Base-by-base conservation (phyloP, 768 basidiomycete species). In the Candolleomyces eurysporus region DNA sequence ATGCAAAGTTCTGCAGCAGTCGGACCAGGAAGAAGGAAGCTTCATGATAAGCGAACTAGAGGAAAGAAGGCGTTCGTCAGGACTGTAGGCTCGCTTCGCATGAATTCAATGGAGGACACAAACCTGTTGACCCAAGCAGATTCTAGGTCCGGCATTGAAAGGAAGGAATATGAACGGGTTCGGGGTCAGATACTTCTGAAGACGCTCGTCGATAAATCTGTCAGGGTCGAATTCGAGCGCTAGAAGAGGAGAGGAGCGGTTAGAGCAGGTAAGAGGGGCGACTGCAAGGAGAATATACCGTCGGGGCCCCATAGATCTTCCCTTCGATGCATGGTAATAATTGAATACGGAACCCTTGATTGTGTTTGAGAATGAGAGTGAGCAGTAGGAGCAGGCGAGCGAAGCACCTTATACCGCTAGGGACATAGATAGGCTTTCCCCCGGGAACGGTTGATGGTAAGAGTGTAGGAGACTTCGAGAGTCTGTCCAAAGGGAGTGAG, bases 281-380 rank as follows among this genome's bases (percentile, higher is more conserved):
- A 26, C 26, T 26, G 26, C 26, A 4, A 26, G 26, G 26, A 4
- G 2, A 26, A 26, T 26, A 26, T 60, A 85, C 86, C 87, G 65
- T 88, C 87, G 0, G 86, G 85, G 1, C 88, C 88, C 88, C 88
- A 89, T 0, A 87, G 75, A 64, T 88, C 84, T 58, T 71, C 79
- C 52, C 86, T 74, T 10, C 87, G 78, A 32, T 90, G 89, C 83
- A 88, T 86, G 14, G 82, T 71, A 45, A 80, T 71, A 5, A 84
- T 78, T 3, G 77, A 78, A 65, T 84, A 88, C 1, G 68, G 61
- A 31, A 61, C 66, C 65, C 64, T 60, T 16, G 49, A 40, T 14
- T 8, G 36, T 31, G 22, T 48, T n/a, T 67, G 21, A 16, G 31
- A 51, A n/a, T n/a, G 17, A 17, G 11, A 31, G 6, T 59, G 19